phyloP scores from a whole-genome alignment of 1,284 basidiomycete species.

The Trichosporon inkin region DNA sequence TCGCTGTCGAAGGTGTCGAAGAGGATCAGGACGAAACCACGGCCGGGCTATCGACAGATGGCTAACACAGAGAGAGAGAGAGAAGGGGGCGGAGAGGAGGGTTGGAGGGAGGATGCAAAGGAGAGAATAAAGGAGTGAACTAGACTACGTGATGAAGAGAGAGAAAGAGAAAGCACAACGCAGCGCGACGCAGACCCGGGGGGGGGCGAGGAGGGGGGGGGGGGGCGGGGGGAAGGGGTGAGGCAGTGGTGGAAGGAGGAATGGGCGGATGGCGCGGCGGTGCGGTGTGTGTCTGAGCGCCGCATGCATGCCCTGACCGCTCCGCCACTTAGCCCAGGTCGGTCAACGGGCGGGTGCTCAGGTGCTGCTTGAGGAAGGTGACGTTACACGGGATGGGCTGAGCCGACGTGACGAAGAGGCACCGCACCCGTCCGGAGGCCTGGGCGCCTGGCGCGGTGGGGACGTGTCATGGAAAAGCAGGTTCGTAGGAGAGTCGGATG shows the following conservation, averaged over 20 bases:
- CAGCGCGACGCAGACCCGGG: background rate
- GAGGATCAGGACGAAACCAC: background rate
- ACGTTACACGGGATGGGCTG: slow-evolving; percentile 9
- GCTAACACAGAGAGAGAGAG: background rate
- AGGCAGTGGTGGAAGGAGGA: background rate
- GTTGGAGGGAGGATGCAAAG: background rate
- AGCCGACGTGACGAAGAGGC: background rate
- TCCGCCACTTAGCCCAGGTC: background rate
- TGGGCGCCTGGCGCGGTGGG: background rate
- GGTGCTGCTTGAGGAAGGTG: slow-evolving; percentile 3
- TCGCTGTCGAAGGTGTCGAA: background rate
- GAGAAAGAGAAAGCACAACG: slow-evolving; percentile 1
- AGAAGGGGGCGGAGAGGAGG: background rate
- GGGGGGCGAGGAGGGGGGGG: background rate
- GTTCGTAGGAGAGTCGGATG: background rate
- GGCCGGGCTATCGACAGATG: slow-evolving; percentile 2
- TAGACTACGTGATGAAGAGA: slow-evolving; percentile 1
- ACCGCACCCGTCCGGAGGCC: background rate
- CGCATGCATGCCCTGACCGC: background rate
- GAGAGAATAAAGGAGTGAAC: background rate
- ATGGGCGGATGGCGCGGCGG: background rate
- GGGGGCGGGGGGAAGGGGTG: background rate
- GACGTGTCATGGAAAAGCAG: background rate
- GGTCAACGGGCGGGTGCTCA: slow-evolving; percentile 1
- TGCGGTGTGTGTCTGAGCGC: slow-evolving; percentile 7